Evolutionary conservation across 2,329 filamentous ascomycete genomes (phyloP), one percentile per base, ranked within the genome.

Genomic region (Xylariales sp.): DNA sequence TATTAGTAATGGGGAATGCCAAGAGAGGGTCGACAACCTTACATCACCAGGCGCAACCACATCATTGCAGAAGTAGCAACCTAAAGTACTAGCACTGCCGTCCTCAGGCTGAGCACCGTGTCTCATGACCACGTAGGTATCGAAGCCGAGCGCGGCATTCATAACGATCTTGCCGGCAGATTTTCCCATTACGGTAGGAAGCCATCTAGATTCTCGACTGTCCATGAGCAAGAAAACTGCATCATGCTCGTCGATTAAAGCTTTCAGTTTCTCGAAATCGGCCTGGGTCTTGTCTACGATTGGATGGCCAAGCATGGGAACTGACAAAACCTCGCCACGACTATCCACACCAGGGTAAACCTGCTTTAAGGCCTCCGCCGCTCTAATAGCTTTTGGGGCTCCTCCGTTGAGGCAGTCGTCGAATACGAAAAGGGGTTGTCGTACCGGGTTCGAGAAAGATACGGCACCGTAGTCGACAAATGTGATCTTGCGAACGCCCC

Each of bases 11-110:
- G 59, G 14, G 49, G 56, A 14, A 18, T 23, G 45, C 41, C 48
- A 53, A 16, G 49, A 43, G n/a, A 10, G 34, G 34, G 30, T 10
- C 30, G 16, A n/a, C 39, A 3, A n/a, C 3, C 91, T 89, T 83
- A 97, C 94, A 82, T 98, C 93, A 69, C 91, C 91, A 28, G 96
- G 96, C 6, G 95, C 93, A 57, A 98, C 95, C 32, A 99, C 95
- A 78, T 99, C 96, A 75, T 97, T 98, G 82, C 96, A 99, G 80
- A 98, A 99, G 79, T 99, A 99, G 81, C 96, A 99, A 9, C 96
- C 96, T 32, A 98, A 84, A 32, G 93, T 89, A 59, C 89, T 83
- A 62, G 88, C 84, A n/a, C 82, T 85, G 10, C 87, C 83, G 58
- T 84, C 82, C 49, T 81, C 78, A 3, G 84, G 83, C 72, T 89